Evolutionary conservation across 495 filamentous ascomycete species (phyloP).

Genomic region (Penicillium cataractarum): DNA sequence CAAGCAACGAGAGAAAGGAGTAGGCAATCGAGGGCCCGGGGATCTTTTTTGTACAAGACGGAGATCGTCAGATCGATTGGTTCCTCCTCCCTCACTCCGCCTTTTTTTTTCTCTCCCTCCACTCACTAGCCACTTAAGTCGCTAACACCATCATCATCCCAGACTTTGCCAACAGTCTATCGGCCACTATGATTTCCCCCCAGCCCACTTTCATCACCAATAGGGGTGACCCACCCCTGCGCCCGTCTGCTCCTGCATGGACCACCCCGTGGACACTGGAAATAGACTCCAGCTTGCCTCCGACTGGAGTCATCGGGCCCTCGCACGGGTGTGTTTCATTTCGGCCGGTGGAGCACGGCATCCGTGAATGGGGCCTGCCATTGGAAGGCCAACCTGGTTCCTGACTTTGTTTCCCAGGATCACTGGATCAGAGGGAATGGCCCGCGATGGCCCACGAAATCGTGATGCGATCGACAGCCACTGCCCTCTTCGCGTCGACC

Average conservation of each 20-base stretch:
- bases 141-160: background rate
- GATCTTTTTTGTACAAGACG: constrained; percentile 20
- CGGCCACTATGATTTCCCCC: background rate
- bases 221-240: constrained; percentile 22
- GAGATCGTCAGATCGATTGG: constrained; percentile 6
- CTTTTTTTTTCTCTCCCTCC: background rate
- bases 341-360: constrained; percentile 20
- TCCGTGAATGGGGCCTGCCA: constrained; percentile 11
- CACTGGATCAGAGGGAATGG: background rate
- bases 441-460: background rate
- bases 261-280: constrained; percentile 1
- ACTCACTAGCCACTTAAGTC: constrained; percentile 5
- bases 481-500: constrained; percentile 12
- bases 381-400: constrained; percentile 10
- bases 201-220: constrained; percentile 12
- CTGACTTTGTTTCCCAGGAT: constrained; percentile 5
- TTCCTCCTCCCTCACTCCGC: background rate
- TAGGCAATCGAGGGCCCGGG: constrained; percentile 6
- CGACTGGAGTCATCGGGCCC: constrained; percentile 13
- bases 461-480: constrained; percentile 1
- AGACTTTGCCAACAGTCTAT: background rate
- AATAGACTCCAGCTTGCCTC: constrained; percentile 9
- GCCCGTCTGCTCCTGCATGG: constrained; percentile 4
- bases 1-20: background rate
- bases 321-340: constrained; percentile 30